Base-by-base conservation (phyloP, 2,329 filamentous ascomycete species). In the Microsporum audouinii region DNA sequence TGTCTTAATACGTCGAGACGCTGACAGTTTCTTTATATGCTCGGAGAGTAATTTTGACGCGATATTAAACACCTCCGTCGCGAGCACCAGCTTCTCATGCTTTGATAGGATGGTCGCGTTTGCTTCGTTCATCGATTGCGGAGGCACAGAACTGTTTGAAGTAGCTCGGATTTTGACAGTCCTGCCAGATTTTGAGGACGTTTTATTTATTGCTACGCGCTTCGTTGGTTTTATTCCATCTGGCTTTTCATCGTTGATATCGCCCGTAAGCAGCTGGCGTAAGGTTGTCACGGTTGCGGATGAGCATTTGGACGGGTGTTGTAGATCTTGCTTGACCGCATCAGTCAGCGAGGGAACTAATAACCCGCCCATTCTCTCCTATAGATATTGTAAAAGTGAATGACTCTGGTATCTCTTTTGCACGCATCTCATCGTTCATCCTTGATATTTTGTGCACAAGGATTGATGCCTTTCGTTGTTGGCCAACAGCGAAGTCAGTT, bases 251-350 rank as follows among this genome's bases (percentile, higher is more conserved):
- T 65, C 60, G 45, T 61, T 56, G 63, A 58, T 68, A 66, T 45
- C 62, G 62, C 36, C 64, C 14, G 17, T 70, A 60, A 77, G 71
- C 53, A 77, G 71, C 58, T 68, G 70, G 66, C 75, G 72, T 64
- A 76, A 70, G 58, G 73, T 70, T 61, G 70, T 66, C 58, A 76
- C 70, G 12, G 74, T 77, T 55, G 70, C 69, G 62, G 69, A 67
- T 49, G 81, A 82, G 71, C 82, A 85, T 66, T 78, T 83, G 55
- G 79, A 72, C 10, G 77, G 76, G 60, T 79, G 81, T 63, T 79
- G 74, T 64, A 84, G 73, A 47, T 81, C 81, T 63, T 75, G 73
- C 68, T 83, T 84, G 68, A 83, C 78, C 63, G 80, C 76, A 59
- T 75, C 72, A 47, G 70, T 65, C 17, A 71, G 62, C 61, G 71